phyloP scores from a whole-genome alignment of 1,139 yeast genomes.

The Candida neerlandica region DNA sequence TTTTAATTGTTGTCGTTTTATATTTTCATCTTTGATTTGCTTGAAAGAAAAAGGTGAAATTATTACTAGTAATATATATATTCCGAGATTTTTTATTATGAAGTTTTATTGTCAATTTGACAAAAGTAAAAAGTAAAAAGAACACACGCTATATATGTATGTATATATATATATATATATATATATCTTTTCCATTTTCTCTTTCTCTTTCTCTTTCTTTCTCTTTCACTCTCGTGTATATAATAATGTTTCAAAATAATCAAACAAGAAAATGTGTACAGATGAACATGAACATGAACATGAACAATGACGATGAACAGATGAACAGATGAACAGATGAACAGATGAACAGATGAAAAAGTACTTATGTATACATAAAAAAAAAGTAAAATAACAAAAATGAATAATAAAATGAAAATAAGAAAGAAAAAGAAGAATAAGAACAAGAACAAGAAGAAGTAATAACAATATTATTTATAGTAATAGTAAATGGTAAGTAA shows the following conservation, averaged over 20 bases:
- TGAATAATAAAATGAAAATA: background rate
- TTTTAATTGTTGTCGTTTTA: background rate
- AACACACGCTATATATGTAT: no score
- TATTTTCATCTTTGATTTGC: background rate
- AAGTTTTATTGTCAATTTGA: background rate
- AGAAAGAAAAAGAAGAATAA: background rate
- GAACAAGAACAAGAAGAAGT: background rate
- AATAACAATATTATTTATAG: background rate
- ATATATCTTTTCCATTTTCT: no score
- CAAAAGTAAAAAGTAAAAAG: background rate
- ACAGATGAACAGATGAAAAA: background rate
- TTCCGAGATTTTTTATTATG: conserved; percentile 2
- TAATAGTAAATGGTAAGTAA: background rate
- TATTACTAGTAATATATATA: conserved; percentile 7
- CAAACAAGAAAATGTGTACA: background rate
- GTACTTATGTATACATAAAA: conserved; percentile 2
- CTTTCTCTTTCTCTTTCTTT: background rate
- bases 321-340: background rate
- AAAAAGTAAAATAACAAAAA: background rate
- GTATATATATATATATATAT: no score
- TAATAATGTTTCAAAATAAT: background rate
- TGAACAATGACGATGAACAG: no score
- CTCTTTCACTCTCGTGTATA: background rate
- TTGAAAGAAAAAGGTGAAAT: background rate
- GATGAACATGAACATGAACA: no score